Conservation (phyloP, 2,329 filamentous ascomycete genomes). For the Geosmithia morbida region DNA sequence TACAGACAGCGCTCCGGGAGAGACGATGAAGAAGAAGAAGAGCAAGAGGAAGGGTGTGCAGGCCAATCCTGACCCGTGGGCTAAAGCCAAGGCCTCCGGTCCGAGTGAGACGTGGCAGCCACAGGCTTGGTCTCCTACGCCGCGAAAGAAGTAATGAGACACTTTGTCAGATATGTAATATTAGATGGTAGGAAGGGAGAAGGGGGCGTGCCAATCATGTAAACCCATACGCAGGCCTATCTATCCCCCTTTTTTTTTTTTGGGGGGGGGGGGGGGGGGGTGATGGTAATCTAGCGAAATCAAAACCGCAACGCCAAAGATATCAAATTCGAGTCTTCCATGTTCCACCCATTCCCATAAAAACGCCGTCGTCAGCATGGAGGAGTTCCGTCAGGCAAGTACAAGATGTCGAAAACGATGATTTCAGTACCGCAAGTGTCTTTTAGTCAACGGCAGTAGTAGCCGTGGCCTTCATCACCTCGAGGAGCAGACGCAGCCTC, state of each 20-base stretch:
- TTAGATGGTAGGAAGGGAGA: background rate
- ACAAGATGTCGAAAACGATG: background rate
- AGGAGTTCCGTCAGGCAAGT: background rate
- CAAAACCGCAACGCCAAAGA: background rate
- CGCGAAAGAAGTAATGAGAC: slow-evolving; percentile 15
- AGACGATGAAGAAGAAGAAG: background rate
- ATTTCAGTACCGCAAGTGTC: too few relatives aligned
- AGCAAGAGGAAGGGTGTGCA: slow-evolving; percentile 4
- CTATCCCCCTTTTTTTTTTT: too few relatives aligned
- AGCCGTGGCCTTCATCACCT: slow-evolving; percentile 12
- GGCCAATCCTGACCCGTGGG: slow-evolving; percentile 39
- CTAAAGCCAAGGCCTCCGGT: slow-evolving; percentile 25
- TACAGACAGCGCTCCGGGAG: too few relatives aligned
- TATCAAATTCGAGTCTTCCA: background rate
- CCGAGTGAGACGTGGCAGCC: slow-evolving; percentile 57
- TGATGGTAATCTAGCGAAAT: background rate
- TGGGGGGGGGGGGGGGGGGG: too few relatives aligned
- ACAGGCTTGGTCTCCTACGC: slow-evolving; percentile 40
- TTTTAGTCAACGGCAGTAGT: background rate
- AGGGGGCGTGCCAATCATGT: background rate
- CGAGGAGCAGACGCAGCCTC: slow-evolving; percentile 24
- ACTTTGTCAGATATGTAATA: background rate
- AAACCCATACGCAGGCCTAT: background rate
- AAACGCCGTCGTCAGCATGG: background rate
- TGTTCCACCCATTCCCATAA: background rate